Percentiles rank a stretch among this genome's conserved stretches.
These are phyloP conservation scores for Talaromyces sp. DNA, from an alignment of 2,329 filamentous ascomycete species.

Conservation along the genomic window DNA sequence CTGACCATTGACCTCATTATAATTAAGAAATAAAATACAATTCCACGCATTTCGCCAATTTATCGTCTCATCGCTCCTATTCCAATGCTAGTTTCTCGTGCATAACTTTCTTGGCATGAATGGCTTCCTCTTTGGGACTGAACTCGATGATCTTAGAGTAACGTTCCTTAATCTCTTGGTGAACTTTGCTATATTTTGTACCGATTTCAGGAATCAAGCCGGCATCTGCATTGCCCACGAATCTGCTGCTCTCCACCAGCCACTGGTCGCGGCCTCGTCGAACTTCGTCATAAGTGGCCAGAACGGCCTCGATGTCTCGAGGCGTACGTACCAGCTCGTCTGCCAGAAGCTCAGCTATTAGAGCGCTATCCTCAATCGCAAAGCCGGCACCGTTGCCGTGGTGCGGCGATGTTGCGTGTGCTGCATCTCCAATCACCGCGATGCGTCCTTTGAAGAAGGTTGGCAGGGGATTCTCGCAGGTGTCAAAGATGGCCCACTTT, in stretches of 20 bases:
- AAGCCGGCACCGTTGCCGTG: conserved; percentile 34
- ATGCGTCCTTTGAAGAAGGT: conserved; percentile 26
- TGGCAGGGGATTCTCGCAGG: conserved; percentile 23
- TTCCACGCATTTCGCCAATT: not conserved
- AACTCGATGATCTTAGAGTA: not conserved
- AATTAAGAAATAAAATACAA: not conserved
- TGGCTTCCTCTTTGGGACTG: not conserved
- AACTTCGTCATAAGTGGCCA: conserved; percentile 47
- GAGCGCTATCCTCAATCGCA: conserved; percentile 25
- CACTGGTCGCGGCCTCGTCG: conserved; percentile 47
- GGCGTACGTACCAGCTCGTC: conserved; percentile 25
- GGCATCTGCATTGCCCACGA: conserved; percentile 28
- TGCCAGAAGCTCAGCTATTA: conserved; percentile 43
- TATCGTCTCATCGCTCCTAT: not conserved
- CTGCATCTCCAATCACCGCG: conserved; percentile 34
- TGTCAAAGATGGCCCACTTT: conserved; percentile 31
- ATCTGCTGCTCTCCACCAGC: conserved; percentile 47
- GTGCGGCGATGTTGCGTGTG: conserved; percentile 39
- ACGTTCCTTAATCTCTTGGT: not conserved
- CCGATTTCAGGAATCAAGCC: not conserved
- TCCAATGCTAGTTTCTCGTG: not conserved
- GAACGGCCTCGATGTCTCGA: conserved; percentile 39
- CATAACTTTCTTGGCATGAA: not conserved
- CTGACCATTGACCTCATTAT: not conserved
- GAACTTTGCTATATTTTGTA: not conserved